phyloP scores from a whole-genome alignment of 2,329 filamentous ascomycete species.

The Phialocephala subalpina region DNA sequence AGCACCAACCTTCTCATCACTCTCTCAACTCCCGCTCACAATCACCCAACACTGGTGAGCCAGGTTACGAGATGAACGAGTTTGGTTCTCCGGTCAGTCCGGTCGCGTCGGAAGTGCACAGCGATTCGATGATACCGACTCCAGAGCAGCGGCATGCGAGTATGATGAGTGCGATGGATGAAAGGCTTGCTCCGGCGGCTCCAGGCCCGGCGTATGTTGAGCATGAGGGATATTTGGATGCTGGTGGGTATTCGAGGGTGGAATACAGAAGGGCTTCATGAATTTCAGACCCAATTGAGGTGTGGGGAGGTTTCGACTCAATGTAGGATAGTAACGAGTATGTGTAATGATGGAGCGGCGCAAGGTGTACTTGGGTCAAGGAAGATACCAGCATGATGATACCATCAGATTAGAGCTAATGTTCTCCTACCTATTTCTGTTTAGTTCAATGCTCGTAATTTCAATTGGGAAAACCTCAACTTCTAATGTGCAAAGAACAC shows the following conservation, averaged over 20 bases:
- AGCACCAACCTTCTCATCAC: not conserved
- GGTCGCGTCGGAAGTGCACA: not conserved
- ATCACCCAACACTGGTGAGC: not conserved
- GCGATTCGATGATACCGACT: not conserved
- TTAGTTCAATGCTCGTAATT: too few species aligned
- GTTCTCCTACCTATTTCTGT: too few species aligned
- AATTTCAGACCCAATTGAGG: not conserved
- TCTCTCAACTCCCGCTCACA: not conserved
- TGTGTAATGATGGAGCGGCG: too few species aligned
- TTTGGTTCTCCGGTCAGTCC: conserved; percentile 6
- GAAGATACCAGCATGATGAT: too few species aligned
- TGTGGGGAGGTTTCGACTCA: not conserved
- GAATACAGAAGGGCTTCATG: not conserved
- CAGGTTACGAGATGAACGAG: not conserved
- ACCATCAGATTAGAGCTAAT: too few species aligned
- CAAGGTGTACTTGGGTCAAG: too few species aligned
- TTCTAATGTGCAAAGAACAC: too few species aligned
- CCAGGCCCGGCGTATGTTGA: not conserved
- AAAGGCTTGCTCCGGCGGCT: not conserved
- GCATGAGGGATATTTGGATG: not conserved
- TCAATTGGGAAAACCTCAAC: too few species aligned
- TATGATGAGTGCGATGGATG: not conserved
- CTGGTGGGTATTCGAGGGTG: not conserved
- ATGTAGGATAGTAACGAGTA: too few species aligned
- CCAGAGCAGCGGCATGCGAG: not conserved